Percentiles rank a stretch among this genome's conserved stretches.
Evolutionary conservation across 169 alveolate species (phyloP).

Genomic region (Perkinsus olseni): DNA sequence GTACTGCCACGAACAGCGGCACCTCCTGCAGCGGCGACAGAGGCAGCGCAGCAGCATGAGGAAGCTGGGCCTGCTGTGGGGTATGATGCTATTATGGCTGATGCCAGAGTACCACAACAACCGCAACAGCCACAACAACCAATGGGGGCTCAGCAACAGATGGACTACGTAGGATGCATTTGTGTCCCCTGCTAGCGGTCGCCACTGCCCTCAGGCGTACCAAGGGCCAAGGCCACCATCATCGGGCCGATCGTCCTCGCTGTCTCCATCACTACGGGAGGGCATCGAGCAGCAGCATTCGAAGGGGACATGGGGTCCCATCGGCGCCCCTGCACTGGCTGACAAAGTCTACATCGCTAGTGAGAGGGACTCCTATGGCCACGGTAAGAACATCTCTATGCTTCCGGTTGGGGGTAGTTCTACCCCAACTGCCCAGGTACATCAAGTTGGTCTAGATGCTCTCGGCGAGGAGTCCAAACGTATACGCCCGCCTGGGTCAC

Average conservation of each 20-base stretch:
- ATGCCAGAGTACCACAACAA: not conserved
- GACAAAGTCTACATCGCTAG: not conserved
- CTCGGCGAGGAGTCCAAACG: not conserved
- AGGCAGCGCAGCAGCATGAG: not conserved
- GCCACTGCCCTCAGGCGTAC: not conserved
- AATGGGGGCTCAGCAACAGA: too few relatives aligned
- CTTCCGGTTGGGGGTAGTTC: not conserved
- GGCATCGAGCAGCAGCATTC: not conserved
- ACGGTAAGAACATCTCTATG: not conserved
- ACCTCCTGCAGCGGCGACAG: not conserved
- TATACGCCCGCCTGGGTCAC: not conserved
- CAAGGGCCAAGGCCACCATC: not conserved
- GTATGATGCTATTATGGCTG: not conserved
- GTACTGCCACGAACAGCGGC: not conserved
- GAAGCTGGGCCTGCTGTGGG: not conserved
- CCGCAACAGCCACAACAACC: not conserved
- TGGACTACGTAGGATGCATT: not conserved
- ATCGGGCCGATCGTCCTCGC: not conserved
- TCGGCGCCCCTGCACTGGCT: not conserved
- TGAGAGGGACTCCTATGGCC: not conserved
- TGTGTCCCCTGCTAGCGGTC: not conserved
- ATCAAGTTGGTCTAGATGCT: not conserved
- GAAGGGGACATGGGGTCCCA: not conserved
- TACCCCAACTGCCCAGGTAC: not conserved
- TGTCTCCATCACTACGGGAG: not conserved